phyloP scores from a whole-genome alignment of 768 basidiomycete species.

The Suillus clintonianus region DNA sequence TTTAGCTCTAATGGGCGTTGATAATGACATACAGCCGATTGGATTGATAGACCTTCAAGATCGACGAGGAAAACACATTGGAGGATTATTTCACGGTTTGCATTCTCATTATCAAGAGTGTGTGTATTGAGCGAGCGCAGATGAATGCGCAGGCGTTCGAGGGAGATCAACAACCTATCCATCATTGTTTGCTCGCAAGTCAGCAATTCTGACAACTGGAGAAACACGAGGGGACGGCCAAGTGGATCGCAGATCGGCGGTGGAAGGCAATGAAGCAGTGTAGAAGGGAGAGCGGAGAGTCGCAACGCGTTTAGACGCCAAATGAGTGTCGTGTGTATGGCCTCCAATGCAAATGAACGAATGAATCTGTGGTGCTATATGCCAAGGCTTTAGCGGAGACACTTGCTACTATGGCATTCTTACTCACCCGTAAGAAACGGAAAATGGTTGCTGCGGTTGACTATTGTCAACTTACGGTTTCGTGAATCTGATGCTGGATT shows the following conservation, averaged over 20 bases:
- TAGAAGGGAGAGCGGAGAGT: conserved; percentile 30
- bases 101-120: conserved; percentile 22
- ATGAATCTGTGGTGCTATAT: conserved; percentile 68
- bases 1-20: conserved; percentile 3
- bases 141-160: conserved; percentile 61
- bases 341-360: conserved; percentile 60
- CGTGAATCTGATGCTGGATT: not conserved
- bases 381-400: conserved; percentile 8
- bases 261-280: conserved; percentile 57
- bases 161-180: conserved; percentile 45
- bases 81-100: conserved; percentile 42
- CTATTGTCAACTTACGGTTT: not conserved
- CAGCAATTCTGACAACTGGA: conserved; percentile 48
- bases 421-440: conserved; percentile 61
- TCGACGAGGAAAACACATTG: conserved; percentile 75
- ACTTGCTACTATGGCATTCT: conserved; percentile 7
- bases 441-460: conserved; percentile 49
- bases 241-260: conserved; percentile 55
- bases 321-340: conserved; percentile 51
- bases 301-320: conserved; percentile 51
- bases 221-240: conserved; percentile 63
- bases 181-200: conserved; percentile 41
- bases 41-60: conserved; percentile 54
- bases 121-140: conserved; percentile 51
- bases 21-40: conserved; percentile 50